Base-by-base conservation (phyloP, 139 green algal species). In the Microglena sp. region DNA sequence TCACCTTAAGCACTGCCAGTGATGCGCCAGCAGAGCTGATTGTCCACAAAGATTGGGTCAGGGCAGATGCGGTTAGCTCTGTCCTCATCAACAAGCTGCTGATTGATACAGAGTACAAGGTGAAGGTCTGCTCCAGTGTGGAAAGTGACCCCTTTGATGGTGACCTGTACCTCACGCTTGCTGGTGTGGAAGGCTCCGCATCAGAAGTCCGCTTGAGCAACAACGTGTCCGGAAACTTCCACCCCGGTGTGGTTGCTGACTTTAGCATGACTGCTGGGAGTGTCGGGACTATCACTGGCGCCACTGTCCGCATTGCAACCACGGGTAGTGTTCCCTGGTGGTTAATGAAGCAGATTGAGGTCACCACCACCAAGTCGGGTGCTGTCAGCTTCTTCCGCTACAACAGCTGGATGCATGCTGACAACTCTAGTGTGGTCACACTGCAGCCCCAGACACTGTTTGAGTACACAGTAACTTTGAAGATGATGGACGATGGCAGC, bases 61-160 rank as follows among this genome's bases (percentile, higher is more conserved):
- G n/a, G n/a, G n/a, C n/a, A n/a, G n/a, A n/a, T n/a, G n/a, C n/a
- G n/a, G n/a, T n/a, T n/a, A n/a, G n/a, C n/a, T n/a, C n/a, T n/a
- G n/a, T n/a, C n/a, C n/a, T n/a, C n/a, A n/a, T n/a, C n/a, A n/a
- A n/a, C n/a, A n/a, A n/a, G n/a, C n/a, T n/a, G n/a, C n/a, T n/a
- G n/a, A n/a, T n/a, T n/a, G n/a, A n/a, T n/a, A n/a, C n/a, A n/a
- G n/a, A n/a, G n/a, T n/a, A n/a, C n/a, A n/a, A n/a, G n/a, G n/a
- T n/a, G n/a, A n/a, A n/a, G n/a, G n/a, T n/a, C n/a, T n/a, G n/a
- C n/a, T n/a, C n/a, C n/a, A n/a, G n/a, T n/a, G n/a, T n/a, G n/a
- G n/a, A n/a, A n/a, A n/a, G n/a, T 26, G 53, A 60, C 24, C 53
- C 53, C 24, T 60, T 60, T 60, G 53, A 60, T 60, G 53, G 53